Base-by-base conservation (phyloP, 208 protist genomes). In the Acanthamoeba healyi region DNA sequence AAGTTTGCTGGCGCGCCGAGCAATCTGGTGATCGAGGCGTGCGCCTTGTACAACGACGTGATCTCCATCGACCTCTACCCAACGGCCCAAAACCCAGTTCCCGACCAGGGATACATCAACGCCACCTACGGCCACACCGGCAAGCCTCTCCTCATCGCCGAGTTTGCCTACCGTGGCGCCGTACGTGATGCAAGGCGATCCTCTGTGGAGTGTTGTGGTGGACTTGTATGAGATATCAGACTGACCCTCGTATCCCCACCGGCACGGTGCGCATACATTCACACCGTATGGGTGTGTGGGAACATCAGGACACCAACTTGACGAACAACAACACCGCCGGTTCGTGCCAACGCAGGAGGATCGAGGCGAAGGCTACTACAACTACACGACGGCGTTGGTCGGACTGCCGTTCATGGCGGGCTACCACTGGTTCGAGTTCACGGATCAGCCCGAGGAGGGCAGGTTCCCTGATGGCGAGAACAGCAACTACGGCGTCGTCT, bases 11-110 rank as follows among this genome's bases (percentile, higher is more conserved):
- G 38, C 38, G 17, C 4, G 1, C 36, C 36, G 0, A 46, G 0
- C 40, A 9, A 29, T 24, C 7, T 3, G 12, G 40, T 46, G 0
- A 32, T 79, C 24, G 24, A 14, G 40, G 70, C 38, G 17, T 0
- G 1, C 0, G 70, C 15, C 15, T 32, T 26, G 70, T 79, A 15
- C 15, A 40, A 79, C 70, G 70, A 79, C 4, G 40, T 79, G 22
- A 29, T 79, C 70, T 79, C 70, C 2, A 46, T 79, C 32, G 46
- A 79, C 70, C 46, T 17, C 40, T 79, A 79, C 24, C 70, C 70
- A 0, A 44, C 36, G 17, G 22, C 32, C 70, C 5, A 6, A 32
- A 38, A 79, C 17, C 70, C 36, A 19, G 12, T 2, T 0, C 36
- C 36, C 19, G 36, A 32, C 2, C 70, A 32, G 7, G 15, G 6